phyloP scores from a whole-genome alignment of 2,329 filamentous ascomycete genomes.

The Pseudogymnoascus sp. region DNA sequence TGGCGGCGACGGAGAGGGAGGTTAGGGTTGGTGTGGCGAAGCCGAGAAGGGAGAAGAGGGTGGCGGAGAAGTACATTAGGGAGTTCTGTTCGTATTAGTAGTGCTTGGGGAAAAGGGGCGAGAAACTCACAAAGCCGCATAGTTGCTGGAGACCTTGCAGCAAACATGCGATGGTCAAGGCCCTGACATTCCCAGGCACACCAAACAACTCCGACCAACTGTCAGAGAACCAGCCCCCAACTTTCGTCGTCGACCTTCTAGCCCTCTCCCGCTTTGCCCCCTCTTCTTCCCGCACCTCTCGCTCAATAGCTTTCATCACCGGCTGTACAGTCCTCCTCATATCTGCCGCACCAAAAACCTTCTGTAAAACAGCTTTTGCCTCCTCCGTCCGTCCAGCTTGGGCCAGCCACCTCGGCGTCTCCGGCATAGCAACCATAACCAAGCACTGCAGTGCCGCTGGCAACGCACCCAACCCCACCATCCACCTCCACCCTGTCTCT shows the following conservation, averaged over 20 bases:
- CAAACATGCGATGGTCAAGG: slow-evolving; percentile 77
- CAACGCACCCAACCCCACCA: slow-evolving; percentile 77
- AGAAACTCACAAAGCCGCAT: slow-evolving; percentile 64
- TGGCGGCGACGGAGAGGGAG: slow-evolving; percentile 71
- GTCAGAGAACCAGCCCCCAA: slow-evolving; percentile 23
- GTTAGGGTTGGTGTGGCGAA: slow-evolving; percentile 75
- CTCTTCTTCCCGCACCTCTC: slow-evolving; percentile 66
- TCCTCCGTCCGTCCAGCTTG: slow-evolving; percentile 55
- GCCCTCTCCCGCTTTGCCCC: slow-evolving; percentile 36
- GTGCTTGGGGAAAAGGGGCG: not conserved
- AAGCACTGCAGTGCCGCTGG: slow-evolving; percentile 67
- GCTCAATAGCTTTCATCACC: slow-evolving; percentile 63
- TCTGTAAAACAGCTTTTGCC: slow-evolving; percentile 59
- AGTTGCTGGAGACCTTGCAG: slow-evolving; percentile 84
- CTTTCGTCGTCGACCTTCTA: slow-evolving; percentile 17
- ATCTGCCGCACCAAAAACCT: slow-evolving; percentile 51
- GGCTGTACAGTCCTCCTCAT: slow-evolving; percentile 45
- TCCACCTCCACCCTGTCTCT: slow-evolving; percentile 73
- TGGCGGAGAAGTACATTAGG: slow-evolving; percentile 86
- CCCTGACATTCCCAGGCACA: slow-evolving; percentile 61
- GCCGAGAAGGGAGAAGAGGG: slow-evolving; percentile 70
- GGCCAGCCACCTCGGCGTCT: slow-evolving; percentile 84
- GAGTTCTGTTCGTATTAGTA: slow-evolving; percentile 53
- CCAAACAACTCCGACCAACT: slow-evolving; percentile 48
- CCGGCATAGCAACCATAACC: slow-evolving; percentile 68